phyloP scores from a whole-genome alignment of 176 grass and related monocot genomes.

The Carex scoparia region DNA sequence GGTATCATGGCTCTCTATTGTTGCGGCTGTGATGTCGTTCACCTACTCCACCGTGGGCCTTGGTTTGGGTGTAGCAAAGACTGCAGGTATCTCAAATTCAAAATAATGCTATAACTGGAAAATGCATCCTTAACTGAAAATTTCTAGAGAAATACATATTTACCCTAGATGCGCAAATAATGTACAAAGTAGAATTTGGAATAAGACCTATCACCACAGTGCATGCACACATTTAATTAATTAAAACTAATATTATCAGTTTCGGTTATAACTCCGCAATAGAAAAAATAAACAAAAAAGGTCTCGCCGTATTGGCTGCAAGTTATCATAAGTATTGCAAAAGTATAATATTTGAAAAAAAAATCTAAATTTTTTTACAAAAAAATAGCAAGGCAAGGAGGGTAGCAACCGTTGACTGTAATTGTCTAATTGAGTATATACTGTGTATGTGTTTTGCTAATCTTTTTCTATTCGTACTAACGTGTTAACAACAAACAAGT shows the following conservation, averaged over 20 bases:
- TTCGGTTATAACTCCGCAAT: neutral
- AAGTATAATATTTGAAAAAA: neutral
- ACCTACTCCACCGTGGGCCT: slow-evolving; percentile 45
- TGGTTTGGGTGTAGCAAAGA: slow-evolving; percentile 38
- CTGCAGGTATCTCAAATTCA: slow-evolving; percentile 31
- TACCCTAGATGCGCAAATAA: neutral
- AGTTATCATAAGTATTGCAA: neutral
- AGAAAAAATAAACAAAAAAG: too few relatives aligned
- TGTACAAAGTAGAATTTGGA: neutral
- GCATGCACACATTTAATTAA: neutral
- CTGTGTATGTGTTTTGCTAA: neutral
- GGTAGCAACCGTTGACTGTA: neutral
- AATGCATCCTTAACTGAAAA: neutral
- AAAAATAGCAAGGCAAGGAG: neutral
- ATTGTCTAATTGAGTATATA: neutral
- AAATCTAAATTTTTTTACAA: neutral
- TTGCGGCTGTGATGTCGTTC: slow-evolving; percentile 58
- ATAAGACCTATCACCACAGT: neutral
- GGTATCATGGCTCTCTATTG: slow-evolving; percentile 56
- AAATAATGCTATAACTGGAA: neutral
- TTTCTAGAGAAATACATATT: neutral
- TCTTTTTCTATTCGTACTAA: neutral
- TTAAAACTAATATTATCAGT: neutral
- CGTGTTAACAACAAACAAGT: neutral
- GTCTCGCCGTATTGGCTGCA: neutral